Base-by-base conservation (phyloP, 352 stramenopile species). In the Phytophthora megakarya region DNA sequence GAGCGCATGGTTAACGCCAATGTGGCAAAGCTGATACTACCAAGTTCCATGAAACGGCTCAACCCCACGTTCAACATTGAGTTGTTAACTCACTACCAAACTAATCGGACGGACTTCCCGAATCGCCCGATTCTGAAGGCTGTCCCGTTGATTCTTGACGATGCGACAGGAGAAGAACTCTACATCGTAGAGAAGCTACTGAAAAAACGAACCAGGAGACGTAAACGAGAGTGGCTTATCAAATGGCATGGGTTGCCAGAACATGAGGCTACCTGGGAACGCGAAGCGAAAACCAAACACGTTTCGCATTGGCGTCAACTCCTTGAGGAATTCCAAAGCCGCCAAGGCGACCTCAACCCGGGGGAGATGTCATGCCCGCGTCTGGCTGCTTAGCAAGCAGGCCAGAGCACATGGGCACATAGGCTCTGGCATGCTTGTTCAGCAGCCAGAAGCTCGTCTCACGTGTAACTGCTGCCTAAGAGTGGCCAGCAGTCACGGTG, bases 241-340 rank as follows among this genome's bases (percentile, higher is more conserved):
- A 32, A 32, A 9, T 32, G 26, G 26, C 26, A 32, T 32, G 26
- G 26, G 26, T 32, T 32, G 26, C 26, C n/a, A n/a, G n/a, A n/a
- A n/a, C n/a, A n/a, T n/a, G n/a, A n/a, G n/a, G n/a, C n/a, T n/a
- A n/a, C n/a, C n/a, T 38, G 53, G n/a, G n/a, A n/a, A n/a, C n/a
- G n/a, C n/a, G n/a, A n/a, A n/a, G n/a, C n/a, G n/a, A n/a, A n/a
- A n/a, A n/a, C n/a, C n/a, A n/a, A n/a, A n/a, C n/a, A n/a, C n/a
- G n/a, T n/a, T n/a, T n/a, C 55, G 23, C 35, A 63, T 55, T 63
- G 55, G 43, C 39, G 43, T 32, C 40, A 44, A 52, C 52, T 38
- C 30, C 19, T 51, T n/a, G 28, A 51, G 23, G 52, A 26, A 12
- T 61, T 46, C 45, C 18, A 23, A 46, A 25, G 11, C 40, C 25